phyloP scores from a whole-genome alignment of 306 rosid species.

The Abrus precatorius region DNA sequence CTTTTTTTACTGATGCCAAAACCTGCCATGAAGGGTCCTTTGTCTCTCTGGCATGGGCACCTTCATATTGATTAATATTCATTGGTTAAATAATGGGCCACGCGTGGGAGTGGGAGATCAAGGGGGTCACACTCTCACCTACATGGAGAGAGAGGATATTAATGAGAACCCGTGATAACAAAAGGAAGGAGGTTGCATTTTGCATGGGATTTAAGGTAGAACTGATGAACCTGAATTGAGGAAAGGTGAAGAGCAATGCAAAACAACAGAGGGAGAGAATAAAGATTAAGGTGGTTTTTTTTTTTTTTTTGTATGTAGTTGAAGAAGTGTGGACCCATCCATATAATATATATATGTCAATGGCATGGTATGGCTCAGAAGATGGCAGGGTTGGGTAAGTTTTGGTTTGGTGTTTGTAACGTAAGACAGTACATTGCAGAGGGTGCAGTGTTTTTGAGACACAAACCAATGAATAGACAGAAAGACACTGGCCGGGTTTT shows the following conservation, averaged over 20 bases:
- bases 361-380: conserved; percentile 25
- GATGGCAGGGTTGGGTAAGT: conserved; percentile 44
- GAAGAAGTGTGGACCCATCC: conserved; percentile 40
- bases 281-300: neutral
- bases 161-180: conserved; percentile 44
- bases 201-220: conserved; percentile 24
- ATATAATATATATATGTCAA: neutral
- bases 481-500: conserved; percentile 33
- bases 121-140: neutral
- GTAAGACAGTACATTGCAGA: conserved; percentile 34
- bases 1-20: conserved; percentile 1
- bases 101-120: conserved; percentile 31
- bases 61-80: conserved; percentile 22
- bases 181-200: neutral
- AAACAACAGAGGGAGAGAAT: neutral
- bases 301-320: neutral
- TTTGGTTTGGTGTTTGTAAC: conserved; percentile 40
- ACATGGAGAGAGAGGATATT: conserved; percentile 23
- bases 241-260: conserved; percentile 11
- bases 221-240: neutral
- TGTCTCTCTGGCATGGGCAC: neutral
- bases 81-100: conserved; percentile 36
- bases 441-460: neutral
- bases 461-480: conserved; percentile 4
- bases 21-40: conserved; percentile 35